These are phyloP conservation scores for Curvularia eragrostidis DNA, from an alignment of 2,329 filamentous ascomycete species.

Conservation along the genomic window DNA sequence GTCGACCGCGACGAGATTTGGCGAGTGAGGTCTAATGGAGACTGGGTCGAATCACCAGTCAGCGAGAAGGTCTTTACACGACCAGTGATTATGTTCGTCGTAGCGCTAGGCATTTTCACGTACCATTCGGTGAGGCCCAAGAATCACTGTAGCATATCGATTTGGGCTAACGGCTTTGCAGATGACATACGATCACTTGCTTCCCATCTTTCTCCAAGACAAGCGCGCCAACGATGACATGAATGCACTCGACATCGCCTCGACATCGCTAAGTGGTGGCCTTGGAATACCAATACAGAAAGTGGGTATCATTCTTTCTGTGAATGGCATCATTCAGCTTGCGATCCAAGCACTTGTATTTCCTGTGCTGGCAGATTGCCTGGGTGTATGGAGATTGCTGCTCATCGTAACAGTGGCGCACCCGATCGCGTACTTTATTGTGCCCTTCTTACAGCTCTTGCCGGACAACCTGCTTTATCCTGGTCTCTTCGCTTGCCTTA, in stretches of 20 bases:
- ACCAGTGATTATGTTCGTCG: slow-evolving; percentile 75
- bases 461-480: slow-evolving; percentile 61
- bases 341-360: slow-evolving; percentile 76
- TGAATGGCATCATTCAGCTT: slow-evolving; percentile 75
- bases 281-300: slow-evolving; percentile 70
- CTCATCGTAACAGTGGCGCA: slow-evolving; percentile 70
- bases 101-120: slow-evolving; percentile 88
- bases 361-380: slow-evolving; percentile 66
- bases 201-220: slow-evolving; percentile 93
- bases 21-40: slow-evolving; percentile 58
- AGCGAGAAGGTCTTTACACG: slow-evolving; percentile 62
- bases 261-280: slow-evolving; percentile 61
- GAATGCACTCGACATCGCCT: slow-evolving; percentile 36
- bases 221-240: slow-evolving; percentile 55
- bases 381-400: slow-evolving; percentile 73
- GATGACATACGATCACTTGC: slow-evolving; percentile 91
- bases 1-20: slow-evolving; percentile 62
- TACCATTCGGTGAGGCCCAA: slow-evolving; percentile 70
- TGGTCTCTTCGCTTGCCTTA: slow-evolving; percentile 70
- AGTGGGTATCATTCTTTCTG: slow-evolving; percentile 71
- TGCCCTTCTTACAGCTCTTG: slow-evolving; percentile 70
- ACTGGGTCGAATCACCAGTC: slow-evolving; percentile 42
- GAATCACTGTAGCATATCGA: neutral
- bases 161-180: slow-evolving; percentile 15
- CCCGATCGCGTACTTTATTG: slow-evolving; percentile 71